phyloP scores from a whole-genome alignment of 306 rosid species.

The Prunus fruticosa region DNA sequence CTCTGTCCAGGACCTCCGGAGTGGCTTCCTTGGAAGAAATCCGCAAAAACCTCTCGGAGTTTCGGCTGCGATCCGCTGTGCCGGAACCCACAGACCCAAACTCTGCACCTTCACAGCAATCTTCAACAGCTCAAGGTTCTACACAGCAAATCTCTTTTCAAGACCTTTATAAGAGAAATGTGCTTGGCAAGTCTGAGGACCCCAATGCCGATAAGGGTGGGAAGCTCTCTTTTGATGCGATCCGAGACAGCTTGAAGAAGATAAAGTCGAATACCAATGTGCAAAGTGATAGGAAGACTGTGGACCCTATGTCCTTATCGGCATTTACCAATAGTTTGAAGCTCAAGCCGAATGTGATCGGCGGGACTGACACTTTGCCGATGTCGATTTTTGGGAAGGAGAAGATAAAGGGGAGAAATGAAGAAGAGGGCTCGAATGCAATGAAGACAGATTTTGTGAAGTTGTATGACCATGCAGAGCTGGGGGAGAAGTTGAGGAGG shows the following conservation, averaged over 20 bases:
- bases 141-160: constrained; percentile 32
- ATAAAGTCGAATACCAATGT: background rate
- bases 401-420: constrained; percentile 15
- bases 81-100: constrained; percentile 5
- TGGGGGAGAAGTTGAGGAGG: constrained; percentile 62
- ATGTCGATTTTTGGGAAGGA: constrained; percentile 38
- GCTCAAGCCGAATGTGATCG: constrained; percentile 14
- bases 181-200: constrained; percentile 4
- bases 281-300: constrained; percentile 15
- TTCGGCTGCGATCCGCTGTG: constrained; percentile 10
- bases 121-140: constrained; percentile 1
- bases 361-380: constrained; percentile 32
- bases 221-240: background rate
- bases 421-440: background rate
- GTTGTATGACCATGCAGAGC: constrained; percentile 28
- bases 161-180: constrained; percentile 28
- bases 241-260: constrained; percentile 36
- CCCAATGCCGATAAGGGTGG: constrained; percentile 2
- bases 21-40: constrained; percentile 27
- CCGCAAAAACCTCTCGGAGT: constrained; percentile 40
- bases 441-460: constrained; percentile 33
- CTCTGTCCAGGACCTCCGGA: constrained; percentile 10
- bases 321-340: constrained; percentile 9
- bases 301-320: background rate
- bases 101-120: background rate